Evolutionary conservation across 208 protist species (phyloP).

Genomic region (Acanthamoeba pearcei): DNA sequence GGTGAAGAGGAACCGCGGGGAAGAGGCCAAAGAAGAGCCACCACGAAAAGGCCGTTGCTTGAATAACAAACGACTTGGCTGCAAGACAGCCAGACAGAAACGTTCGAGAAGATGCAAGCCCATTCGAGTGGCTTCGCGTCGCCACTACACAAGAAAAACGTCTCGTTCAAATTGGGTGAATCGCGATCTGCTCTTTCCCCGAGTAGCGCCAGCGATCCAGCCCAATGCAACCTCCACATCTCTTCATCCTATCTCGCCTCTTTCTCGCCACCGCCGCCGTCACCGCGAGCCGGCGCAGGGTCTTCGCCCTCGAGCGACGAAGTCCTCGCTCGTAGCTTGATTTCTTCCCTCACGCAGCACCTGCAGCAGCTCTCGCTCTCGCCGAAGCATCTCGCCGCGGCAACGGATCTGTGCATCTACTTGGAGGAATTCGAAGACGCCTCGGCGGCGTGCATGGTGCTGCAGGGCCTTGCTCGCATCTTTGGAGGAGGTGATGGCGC

Average conservation of each 20-base stretch:
- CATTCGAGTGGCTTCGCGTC: background rate
- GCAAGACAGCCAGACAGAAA: background rate
- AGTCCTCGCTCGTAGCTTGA: background rate
- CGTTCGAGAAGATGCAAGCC: too few species aligned
- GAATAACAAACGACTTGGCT: too few species aligned
- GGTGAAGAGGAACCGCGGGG: too few species aligned
- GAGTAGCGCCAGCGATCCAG: background rate
- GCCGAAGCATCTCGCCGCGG: background rate
- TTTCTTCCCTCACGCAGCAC: slow-evolving; percentile 7
- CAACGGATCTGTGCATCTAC: background rate
- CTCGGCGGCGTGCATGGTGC: background rate
- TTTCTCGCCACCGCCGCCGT: background rate
- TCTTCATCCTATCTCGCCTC: background rate
- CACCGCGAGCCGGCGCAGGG: background rate
- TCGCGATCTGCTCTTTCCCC: background rate
- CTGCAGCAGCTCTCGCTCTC: background rate
- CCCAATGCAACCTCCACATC: background rate
- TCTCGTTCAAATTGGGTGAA: slow-evolving; percentile 5
- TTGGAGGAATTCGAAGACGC: slow-evolving; percentile 5
- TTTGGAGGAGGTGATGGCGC: background rate
- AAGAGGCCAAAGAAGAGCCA: too few species aligned
- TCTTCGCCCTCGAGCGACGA: background rate
- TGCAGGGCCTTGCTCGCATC: slow-evolving; percentile 13
- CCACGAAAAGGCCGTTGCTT: too few species aligned
- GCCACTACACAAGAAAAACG: background rate